These are phyloP conservation scores for Neocallimastix lanati DNA, from an alignment of 192 early-diverging fungal species.

Conservation along the genomic window DNA sequence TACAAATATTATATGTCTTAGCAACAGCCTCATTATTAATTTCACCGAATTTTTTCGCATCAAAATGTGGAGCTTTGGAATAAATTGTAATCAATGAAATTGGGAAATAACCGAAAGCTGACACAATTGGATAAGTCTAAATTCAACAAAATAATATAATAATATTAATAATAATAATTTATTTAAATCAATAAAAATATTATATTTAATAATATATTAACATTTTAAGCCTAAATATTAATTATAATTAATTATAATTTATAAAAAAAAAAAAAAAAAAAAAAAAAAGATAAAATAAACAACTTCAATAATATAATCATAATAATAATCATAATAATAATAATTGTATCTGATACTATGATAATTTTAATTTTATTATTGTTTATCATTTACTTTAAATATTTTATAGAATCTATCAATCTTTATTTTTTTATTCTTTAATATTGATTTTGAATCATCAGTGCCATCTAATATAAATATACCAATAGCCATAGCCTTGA, in stretches of 20 bases:
- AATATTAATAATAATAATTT: no score
- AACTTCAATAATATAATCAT: no score
- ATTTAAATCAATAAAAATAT: no score
- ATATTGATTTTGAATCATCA: constrained; percentile 17
- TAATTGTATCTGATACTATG: no score
- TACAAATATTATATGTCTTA: constrained; percentile 4
- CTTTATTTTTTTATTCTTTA: constrained; percentile 24
- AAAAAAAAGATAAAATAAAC: no score
- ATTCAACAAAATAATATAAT: no score
- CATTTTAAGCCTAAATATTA: no score
- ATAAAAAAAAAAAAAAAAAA: no score
- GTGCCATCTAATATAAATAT: constrained; percentile 20
- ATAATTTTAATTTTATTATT: no score
- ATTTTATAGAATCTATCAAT: constrained; percentile 19
- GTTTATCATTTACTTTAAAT: constrained; percentile 16
- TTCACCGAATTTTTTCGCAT: constrained; percentile 9
- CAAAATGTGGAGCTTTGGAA: constrained; percentile 21
- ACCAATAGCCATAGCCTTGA: constrained; percentile 24
- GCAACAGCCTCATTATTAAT: constrained; percentile 2
- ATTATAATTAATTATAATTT: no score
- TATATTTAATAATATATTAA: no score
- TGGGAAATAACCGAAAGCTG: constrained; percentile 22
- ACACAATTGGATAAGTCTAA: constrained; percentile 19
- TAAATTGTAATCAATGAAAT: constrained; percentile 15
- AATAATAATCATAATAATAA: no score